Evolutionary conservation across 352 stramenopile species (phyloP), one percentile per base, ranked within the genome.

Genomic region (Phytophthora citricola): DNA sequence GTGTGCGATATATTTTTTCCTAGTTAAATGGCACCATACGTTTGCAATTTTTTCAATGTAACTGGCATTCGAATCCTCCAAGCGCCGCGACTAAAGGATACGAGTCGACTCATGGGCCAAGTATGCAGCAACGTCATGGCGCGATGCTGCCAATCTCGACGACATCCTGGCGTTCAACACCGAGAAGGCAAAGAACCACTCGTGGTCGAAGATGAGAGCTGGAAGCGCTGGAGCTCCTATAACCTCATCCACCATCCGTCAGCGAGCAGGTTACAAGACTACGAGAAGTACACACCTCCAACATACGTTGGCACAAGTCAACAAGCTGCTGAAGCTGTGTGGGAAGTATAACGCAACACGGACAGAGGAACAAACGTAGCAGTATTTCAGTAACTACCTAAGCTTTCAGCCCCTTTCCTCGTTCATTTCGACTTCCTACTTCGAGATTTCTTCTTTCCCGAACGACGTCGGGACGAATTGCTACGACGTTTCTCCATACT

Each of bases 161-260:
- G 53, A 41, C 53, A 63, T 52, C 36, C 40, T 39, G 58, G 29
- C 36, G 9, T 58, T 9, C 46, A 63, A 36, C 46, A 46, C 17
- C 41, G 58, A 52, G 62, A 66, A 34, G 55, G 27, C 34, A 72
- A 82, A 60, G 78, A 89, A 46, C 81, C 81, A n/a, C 81, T 90
- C 20, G 83, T 91, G 39, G 83, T 91, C 29, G 81, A 93, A 80
- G 85, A 93, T 65, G 83, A 93, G 55, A 93, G 85, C 61, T 93
- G 83, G 83, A 91, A 91, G 66, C 78, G 82, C 47, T 91, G 76
- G 75, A 91, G 83, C 58, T 91, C 83, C 12, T 91, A 85, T 76
- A 82, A 90, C 58, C 75, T 91, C 56, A 81, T 91, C 50, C 80
- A 93, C 64, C 46, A 87, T 60, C 64, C 72, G 7, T 59, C 69